These are phyloP conservation scores for Ceratobasidium sp. DNA, from an alignment of 1,284 basidiomycete species.

Conservation along the genomic window DNA sequence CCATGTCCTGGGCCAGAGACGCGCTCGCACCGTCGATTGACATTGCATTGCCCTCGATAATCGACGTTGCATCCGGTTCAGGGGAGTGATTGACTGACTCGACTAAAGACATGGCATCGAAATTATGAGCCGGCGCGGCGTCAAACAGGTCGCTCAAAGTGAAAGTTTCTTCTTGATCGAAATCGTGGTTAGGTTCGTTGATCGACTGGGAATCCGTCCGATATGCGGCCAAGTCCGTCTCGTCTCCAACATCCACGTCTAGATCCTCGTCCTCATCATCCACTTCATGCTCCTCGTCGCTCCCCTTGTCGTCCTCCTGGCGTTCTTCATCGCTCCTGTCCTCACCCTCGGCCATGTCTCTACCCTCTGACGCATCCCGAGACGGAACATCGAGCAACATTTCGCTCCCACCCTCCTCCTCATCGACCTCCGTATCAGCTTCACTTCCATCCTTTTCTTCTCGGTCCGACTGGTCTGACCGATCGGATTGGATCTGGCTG, in stretches of 20 bases:
- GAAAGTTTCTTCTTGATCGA: neutral
- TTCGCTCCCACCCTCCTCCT: constrained; percentile 35
- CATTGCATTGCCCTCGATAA: constrained; percentile 29
- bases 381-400: constrained; percentile 20
- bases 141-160: neutral
- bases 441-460: constrained; percentile 47
- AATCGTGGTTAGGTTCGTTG: neutral
- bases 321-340: constrained; percentile 40
- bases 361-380: constrained; percentile 25
- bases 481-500: constrained; percentile 43
- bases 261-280: constrained; percentile 40
- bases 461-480: constrained; percentile 44
- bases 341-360: constrained; percentile 41
- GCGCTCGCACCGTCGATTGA: constrained; percentile 37
- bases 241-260: constrained; percentile 7
- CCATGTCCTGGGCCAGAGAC: neutral
- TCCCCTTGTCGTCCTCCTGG: neutral
- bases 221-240: neutral
- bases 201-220: neutral
- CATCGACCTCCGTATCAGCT: constrained; percentile 47
- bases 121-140: neutral
- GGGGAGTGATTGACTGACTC: neutral
- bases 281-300: constrained; percentile 38
- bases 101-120: constrained; percentile 1
- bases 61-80: constrained; percentile 7